Conservation (phyloP, 176 grass and related monocot genomes). For the Carex littledalei region DNA sequence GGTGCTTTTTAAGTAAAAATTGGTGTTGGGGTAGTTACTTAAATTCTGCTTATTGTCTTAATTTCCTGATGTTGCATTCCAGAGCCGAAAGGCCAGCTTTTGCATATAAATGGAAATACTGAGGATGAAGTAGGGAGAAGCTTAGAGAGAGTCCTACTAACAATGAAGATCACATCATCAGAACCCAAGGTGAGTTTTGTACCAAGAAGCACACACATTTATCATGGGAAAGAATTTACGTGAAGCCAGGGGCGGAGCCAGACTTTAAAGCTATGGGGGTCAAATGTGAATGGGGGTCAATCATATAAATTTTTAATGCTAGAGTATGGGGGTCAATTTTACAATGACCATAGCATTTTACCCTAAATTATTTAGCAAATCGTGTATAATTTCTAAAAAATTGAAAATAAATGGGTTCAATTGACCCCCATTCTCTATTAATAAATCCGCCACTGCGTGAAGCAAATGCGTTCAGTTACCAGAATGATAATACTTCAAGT, state of each 20-base stretch:
- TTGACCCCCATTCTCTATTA: no score
- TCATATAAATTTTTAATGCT: no score
- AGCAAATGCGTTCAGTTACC: not conserved
- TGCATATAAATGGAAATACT: constrained; percentile 86
- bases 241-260: no score
- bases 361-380: no score
- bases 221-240: not conserved
- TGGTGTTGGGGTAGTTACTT: not conserved
- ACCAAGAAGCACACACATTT: not conserved
- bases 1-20: constrained; percentile 39
- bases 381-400: no score
- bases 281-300: no score
- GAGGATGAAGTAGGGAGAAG: constrained; percentile 89
- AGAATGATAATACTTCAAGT: not conserved
- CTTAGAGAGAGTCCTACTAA: constrained; percentile 90
- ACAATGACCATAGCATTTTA: no score
- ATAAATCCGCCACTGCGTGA: not conserved
- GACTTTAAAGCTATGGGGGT: no score
- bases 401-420: no score
- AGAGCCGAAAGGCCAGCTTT: constrained; percentile 93
- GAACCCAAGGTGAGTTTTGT: constrained; percentile 76
- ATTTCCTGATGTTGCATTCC: constrained; percentile 19
- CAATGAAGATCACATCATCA: constrained; percentile 88
- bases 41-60: constrained; percentile 6
- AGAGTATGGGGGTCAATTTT: no score